Conservation (phyloP, 345 rosid genomes). For the Syzygium grande region DNA sequence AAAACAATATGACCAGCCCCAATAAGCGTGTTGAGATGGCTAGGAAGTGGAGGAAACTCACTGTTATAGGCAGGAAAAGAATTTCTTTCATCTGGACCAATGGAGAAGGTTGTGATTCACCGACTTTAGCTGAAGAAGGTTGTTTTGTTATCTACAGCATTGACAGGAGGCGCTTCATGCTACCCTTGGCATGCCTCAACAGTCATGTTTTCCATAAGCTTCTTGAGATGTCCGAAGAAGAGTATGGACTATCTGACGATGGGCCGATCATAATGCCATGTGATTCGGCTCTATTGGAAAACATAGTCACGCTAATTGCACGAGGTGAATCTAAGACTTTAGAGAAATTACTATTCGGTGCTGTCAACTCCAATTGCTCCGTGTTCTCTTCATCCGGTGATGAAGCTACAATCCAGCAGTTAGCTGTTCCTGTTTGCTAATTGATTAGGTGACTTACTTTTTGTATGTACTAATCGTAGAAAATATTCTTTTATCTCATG, state of each 20-base stretch:
- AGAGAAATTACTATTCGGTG: background rate
- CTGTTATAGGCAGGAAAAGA: background rate
- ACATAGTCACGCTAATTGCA: background rate
- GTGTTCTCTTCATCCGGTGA: background rate
- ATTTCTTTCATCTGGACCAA: background rate
- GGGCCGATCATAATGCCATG: background rate
- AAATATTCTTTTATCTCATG: background rate
- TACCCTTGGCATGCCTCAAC: constrained; percentile 10
- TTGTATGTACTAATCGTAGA: background rate
- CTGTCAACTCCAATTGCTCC: background rate
- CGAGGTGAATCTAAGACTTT: background rate
- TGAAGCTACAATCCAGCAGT: background rate
- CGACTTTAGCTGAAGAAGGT: background rate
- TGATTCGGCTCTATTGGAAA: background rate
- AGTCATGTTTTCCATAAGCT: background rate
- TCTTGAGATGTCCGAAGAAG: background rate
- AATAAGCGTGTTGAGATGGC: background rate
- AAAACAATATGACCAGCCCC: background rate
- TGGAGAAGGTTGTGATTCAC: background rate
- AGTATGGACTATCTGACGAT: background rate
- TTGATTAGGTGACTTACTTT: background rate
- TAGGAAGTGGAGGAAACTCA: background rate
- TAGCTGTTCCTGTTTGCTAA: background rate
- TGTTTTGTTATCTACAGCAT: constrained; percentile 14
- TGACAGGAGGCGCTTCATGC: background rate